Percentiles rank a stretch among this genome's conserved stretches.
Conservation (phyloP, 208 protist species). For the Trypanosoma avium region DNA sequence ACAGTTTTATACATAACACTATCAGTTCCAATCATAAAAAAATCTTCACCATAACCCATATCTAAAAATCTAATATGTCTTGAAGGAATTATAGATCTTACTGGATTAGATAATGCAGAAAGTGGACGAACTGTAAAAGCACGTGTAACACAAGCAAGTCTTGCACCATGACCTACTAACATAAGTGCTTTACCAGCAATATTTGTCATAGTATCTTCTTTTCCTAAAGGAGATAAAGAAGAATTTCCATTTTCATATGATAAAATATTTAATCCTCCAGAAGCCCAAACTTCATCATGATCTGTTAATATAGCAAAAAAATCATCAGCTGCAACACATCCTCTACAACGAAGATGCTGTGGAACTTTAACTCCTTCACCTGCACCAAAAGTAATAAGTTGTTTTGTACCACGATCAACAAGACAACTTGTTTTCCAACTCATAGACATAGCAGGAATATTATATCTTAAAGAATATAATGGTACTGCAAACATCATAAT, state of each 20-base stretch:
- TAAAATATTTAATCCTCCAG: constrained; percentile 59
- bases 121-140: constrained; percentile 79
- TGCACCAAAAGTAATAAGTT: constrained; percentile 79
- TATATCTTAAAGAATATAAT: constrained; percentile 80
- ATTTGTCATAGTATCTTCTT: constrained; percentile 61
- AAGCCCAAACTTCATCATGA: constrained; percentile 85
- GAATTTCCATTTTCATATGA: constrained; percentile 15
- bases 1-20: constrained; percentile 86
- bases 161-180: constrained; percentile 67
- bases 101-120: constrained; percentile 69
- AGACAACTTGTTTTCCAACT: constrained; percentile 82
- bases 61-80: constrained; percentile 76
- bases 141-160: constrained; percentile 70
- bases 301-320: constrained; percentile 89
- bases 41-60: constrained; percentile 81
- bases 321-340: constrained; percentile 80
- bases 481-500: constrained; percentile 86
- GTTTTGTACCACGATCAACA: constrained; percentile 68
- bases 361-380: constrained; percentile 78
- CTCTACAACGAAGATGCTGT: constrained; percentile 61
- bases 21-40: constrained; percentile 88
- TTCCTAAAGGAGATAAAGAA: constrained; percentile 44
- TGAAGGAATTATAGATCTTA: constrained; percentile 70
- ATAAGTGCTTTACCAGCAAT: constrained; percentile 70
- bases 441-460: constrained; percentile 90